Evolutionary conservation across 1,139 yeast genomes (phyloP), one percentile per base, ranked within the genome.

Genomic region (Hemisphaericaspora xylanilytica): DNA sequence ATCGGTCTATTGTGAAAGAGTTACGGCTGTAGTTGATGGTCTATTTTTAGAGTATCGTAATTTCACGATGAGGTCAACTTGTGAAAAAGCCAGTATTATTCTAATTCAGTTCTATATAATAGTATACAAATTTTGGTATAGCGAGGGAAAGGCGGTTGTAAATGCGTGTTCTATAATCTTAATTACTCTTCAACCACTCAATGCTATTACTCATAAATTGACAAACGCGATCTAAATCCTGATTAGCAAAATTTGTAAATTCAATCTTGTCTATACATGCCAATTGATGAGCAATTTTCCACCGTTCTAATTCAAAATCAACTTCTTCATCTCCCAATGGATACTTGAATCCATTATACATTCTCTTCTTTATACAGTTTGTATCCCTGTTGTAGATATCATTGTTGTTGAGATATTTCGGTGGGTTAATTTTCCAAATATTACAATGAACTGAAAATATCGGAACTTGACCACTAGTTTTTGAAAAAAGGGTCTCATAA

Each of bases 371-470:
- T 11, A 35, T 8, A 16, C 37, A 16, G 18, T 28, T 35, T 12
- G 4, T 11, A 11, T 29, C 17, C 9, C 10, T 16, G 20, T 36
- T 16, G 17, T 29, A 31, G 12, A 37, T 36, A 6, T 21, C 28
- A 4, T 21, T 16, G n/a, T 33, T 52, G 3, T 38, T 40, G 48
- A 55, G 52, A 17, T 61, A 52, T 24, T 48, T 50, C 4, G 55
- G 28, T 2, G 70, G 71, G 41, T 65, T 67, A 15, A 65, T 42
- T 42, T 65, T 65, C 5, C 70, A 70, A 38, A 49, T 61, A 43
- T 65, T 64, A 43, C 70, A 65, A 47, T 65, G 71, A 24, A 65
- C 41, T 2, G 67, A 44, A 35, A 63, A 63, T 11, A 62, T 15
- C 48, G 59, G 56, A 9, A 52, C 39, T 3, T 20, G 45, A 44